Base-by-base conservation (phyloP, 306 rosid genomes). In the Mimosa pudica region DNA sequence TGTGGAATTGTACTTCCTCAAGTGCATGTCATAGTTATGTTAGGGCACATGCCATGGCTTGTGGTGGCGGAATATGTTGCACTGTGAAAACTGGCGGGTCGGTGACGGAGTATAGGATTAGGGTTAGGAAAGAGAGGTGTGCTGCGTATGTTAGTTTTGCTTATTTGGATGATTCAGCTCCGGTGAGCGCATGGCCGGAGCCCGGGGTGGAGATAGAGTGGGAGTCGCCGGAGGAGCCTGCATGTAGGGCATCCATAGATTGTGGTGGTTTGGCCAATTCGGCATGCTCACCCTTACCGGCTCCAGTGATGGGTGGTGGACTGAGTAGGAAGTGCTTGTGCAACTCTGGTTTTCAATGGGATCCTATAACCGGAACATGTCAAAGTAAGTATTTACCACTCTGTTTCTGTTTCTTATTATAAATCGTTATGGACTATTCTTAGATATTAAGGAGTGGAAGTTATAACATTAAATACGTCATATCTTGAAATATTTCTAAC, bases 141-240 rank as follows among this genome's bases (percentile, higher is more conserved):
- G 7, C 86, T 1, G 88, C 83, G 10, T 84, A 81, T 58, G 68
- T 48, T 47, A 79, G 84, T 72, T 82, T 87, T 49, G 84, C 77
- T 38, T 68, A 81, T 66, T 77, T 82, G 70, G 88, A 77, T 60
- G 17, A 57, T 14, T 64, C 85, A 13, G 62, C 74, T 32, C 66
- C 73, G 1, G 55, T 68, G 80, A 78, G 57, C 10, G 57, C 18
- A 83, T 84, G 88, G 88, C 76, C 73, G 38, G 73, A 55, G 78
- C 82, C 82, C 0, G 90, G 85, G 70, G 77, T 87, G 83, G 90
- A 87, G 83, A 33, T 87, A 12, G 88, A 82, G 75, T 87, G 90
- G 88, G 54, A 36, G 70, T 54, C 62, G 71, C 90, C 86, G 10
- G 44, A n/a, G 49, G 88, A 84, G 71, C 88, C 86, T 4, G 30